Conservation (phyloP, 1,284 basidiomycete species). For the Singerocomus inundabilis region DNA sequence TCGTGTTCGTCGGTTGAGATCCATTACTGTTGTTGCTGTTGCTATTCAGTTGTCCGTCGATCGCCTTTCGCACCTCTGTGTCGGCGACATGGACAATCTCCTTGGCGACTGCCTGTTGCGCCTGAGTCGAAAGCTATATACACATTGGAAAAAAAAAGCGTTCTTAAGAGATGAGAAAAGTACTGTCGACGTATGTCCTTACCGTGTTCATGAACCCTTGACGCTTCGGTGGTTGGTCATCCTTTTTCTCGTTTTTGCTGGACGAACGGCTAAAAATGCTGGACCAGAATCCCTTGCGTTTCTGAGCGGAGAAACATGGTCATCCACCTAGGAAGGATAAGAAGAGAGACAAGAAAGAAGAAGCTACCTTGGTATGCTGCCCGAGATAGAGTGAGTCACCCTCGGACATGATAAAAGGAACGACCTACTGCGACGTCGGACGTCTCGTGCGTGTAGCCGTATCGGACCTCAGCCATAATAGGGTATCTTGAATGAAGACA, state of each 20-base stretch:
- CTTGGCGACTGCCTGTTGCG: slow-evolving; percentile 8
- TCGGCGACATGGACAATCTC: slow-evolving; percentile 13
- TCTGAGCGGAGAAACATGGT: slow-evolving; percentile 5
- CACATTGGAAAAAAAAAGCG: background rate
- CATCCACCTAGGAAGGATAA: background rate
- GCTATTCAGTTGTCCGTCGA: slow-evolving; percentile 1
- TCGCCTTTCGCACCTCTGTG: slow-evolving; percentile 10
- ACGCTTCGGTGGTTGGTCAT: slow-evolving; percentile 1
- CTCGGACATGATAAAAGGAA: no score
- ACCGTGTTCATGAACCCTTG: slow-evolving; percentile 18
- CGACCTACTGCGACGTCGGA: slow-evolving; percentile 4
- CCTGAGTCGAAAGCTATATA: slow-evolving; percentile 7
- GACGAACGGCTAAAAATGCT: slow-evolving; percentile 12
- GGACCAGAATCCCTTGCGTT: slow-evolving; percentile 22
- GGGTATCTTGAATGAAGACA: background rate
- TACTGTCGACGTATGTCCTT: background rate
- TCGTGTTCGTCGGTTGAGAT: slow-evolving; percentile 5
- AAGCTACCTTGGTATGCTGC: slow-evolving; percentile 13
- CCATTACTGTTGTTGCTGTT: background rate
- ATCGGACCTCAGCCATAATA: slow-evolving; percentile 6
- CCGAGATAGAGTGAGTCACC: background rate
- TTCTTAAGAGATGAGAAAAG: background rate
- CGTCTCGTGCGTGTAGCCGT: background rate
- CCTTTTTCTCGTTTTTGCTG: background rate
- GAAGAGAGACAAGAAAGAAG: background rate